A percentile compares a stretch with the other conserved stretches of the same genome.
Evolutionary conservation across 2,329 filamentous ascomycete genomes (phyloP).

Genomic region (Colletotrichum musicola): DNA sequence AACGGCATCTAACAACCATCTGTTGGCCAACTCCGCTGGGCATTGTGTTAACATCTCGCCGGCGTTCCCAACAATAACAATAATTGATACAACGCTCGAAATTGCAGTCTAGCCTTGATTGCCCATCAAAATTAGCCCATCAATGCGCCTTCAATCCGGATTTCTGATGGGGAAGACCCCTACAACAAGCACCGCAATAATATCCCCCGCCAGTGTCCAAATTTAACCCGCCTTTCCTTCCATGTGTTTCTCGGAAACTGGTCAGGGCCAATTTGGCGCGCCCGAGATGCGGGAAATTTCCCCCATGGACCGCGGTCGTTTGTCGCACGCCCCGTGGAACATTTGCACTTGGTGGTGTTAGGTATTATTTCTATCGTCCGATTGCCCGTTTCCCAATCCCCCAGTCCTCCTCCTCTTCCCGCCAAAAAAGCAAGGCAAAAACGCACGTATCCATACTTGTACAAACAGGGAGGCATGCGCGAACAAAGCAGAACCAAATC

Average conservation of each 20-base stretch:
- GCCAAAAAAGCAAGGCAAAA: no score
- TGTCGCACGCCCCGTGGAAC: background rate
- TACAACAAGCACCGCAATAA: background rate
- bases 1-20: no score
- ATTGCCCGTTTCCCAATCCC: background rate
- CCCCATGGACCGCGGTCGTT: background rate
- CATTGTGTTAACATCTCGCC: no score
- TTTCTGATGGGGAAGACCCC: conserved; percentile 26
- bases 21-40: no score
- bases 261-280: background rate
- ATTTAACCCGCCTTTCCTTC: background rate
- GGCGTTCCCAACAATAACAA: background rate
- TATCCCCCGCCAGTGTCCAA: background rate
- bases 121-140: conserved; percentile 36
- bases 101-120: conserved; percentile 34
- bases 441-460: no score
- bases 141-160: conserved; percentile 25
- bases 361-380: background rate
- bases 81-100: conserved; percentile 25
- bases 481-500: no score
- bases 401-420: background rate
- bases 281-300: conserved; percentile 6
- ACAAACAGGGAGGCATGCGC: no score
- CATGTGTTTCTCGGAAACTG: background rate
- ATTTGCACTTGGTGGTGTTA: background rate